phyloP scores from a whole-genome alignment of 768 basidiomycete genomes.

The Filobasidium floriforme region DNA sequence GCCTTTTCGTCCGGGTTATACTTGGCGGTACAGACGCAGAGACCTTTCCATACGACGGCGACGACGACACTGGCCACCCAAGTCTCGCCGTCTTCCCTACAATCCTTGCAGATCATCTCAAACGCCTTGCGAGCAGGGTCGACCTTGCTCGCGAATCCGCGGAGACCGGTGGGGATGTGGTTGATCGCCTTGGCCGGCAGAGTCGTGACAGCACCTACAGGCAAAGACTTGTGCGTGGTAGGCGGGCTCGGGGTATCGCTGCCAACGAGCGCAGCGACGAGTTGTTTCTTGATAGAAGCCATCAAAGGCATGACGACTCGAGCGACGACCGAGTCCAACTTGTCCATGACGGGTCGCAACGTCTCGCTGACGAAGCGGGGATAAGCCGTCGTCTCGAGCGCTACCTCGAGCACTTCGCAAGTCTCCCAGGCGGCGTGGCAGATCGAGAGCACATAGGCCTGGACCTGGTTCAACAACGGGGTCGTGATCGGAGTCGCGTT shows the following conservation, averaged over 20 bases:
- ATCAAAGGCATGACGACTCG: conserved; percentile 42
- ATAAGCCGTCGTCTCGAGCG: conserved; percentile 34
- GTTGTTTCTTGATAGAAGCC: conserved; percentile 31
- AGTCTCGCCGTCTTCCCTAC: conserved; percentile 42
- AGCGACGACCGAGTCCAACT: conserved; percentile 42
- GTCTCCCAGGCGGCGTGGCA: conserved; percentile 46
- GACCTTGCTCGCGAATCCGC: conserved; percentile 39
- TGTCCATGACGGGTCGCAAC: conserved; percentile 44
- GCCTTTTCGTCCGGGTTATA: conserved; percentile 29
- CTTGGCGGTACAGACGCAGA: conserved; percentile 26
- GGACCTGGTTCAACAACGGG: conserved; percentile 35
- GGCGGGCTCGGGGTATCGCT: conserved; percentile 4
- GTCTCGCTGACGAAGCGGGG: conserved; percentile 41
- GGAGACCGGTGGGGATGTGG: conserved; percentile 37
- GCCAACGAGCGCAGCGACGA: conserved; percentile 13
- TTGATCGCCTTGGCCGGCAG: conserved; percentile 17
- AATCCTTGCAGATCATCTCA: conserved; percentile 39
- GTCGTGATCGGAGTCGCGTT: conserved; percentile 45
- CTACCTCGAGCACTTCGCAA: conserved; percentile 43
- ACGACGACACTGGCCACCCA: conserved; percentile 44
- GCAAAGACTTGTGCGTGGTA: conserved; percentile 10
- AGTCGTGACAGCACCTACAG: background rate
- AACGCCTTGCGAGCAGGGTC: conserved; percentile 38
- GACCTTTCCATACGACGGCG: conserved; percentile 43
- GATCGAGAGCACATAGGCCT: conserved; percentile 38